phyloP scores from a whole-genome alignment of 106 monocot species.

The Phalaenopsis aphrodite region DNA sequence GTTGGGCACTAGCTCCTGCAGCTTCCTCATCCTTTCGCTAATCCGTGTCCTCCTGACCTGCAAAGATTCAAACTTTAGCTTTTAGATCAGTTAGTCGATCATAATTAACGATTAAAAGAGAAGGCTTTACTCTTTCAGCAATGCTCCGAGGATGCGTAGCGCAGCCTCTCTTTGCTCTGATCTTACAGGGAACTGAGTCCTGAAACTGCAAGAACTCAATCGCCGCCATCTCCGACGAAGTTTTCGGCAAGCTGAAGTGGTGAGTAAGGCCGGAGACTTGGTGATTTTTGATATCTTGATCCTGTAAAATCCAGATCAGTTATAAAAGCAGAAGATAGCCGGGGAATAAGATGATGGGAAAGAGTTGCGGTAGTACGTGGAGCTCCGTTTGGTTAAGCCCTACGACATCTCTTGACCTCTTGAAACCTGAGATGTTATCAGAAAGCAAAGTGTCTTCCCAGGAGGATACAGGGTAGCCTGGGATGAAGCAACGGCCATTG shows the following conservation, averaged over 20 bases:
- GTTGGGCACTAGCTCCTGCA: slow-evolving; percentile 95
- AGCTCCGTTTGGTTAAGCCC: slow-evolving; percentile 24
- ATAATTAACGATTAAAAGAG: neutral
- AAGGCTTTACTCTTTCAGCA: slow-evolving; percentile 66
- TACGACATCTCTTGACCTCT: slow-evolving; percentile 23
- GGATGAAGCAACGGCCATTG: slow-evolving; percentile 31
- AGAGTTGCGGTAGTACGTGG: slow-evolving; percentile 22
- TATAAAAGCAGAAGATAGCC: neutral
- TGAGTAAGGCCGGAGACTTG: slow-evolving; percentile 30
- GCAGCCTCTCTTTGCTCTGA: slow-evolving; percentile 80
- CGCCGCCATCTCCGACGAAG: slow-evolving; percentile 49
- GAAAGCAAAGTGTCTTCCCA: slow-evolving; percentile 64
- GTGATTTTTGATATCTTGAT: slow-evolving; percentile 27
- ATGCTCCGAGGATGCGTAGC: slow-evolving; percentile 93
- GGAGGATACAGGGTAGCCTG: slow-evolving; percentile 38
- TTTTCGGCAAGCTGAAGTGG: slow-evolving; percentile 69
- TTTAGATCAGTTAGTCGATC: neutral
- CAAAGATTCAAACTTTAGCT: neutral
- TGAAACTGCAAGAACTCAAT: slow-evolving; percentile 85
- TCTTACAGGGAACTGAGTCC: slow-evolving; percentile 83
- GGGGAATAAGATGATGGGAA: neutral
- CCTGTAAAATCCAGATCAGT: slow-evolving; percentile 8
- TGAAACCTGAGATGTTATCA: slow-evolving; percentile 37
- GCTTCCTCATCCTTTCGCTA: slow-evolving; percentile 92
- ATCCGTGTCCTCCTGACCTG: slow-evolving; percentile 92